Evolutionary conservation across 1,139 yeast species (phyloP), one percentile per base, ranked within the genome.

Genomic region (Pichia sp.): DNA sequence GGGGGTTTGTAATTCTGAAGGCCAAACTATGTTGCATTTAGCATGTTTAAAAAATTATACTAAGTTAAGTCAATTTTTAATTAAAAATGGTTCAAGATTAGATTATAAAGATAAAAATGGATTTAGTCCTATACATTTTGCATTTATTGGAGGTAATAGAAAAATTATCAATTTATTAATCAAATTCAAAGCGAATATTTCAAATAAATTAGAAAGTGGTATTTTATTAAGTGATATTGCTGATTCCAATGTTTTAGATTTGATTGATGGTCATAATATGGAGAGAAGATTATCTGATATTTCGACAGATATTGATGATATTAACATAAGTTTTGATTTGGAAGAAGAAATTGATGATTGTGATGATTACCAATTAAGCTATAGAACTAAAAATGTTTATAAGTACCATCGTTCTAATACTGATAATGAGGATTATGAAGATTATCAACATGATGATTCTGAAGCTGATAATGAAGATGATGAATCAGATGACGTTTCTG

Each of bases 21-120:
- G 96, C 16, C 96, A 89, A 60, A 80, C 95, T 0, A 71, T 89
- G 69, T 66, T 89, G 50, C 97, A 89, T 61, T 69, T 89, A 51
- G 86, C 96, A 1, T 74, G 91, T 15, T 63, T 83, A 49, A 78
- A 82, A 60, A 88, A 88, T 32, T 86, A 85, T 55, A 61, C 66
- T 33, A 70, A 71, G 32, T 70, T 89, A 43, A 74, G 79, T 16
- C 67, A 74, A 30, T 78, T 80, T 33, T 69, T 91, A 53, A 67
- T 88, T 6, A 77, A 78, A 25, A 81, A 78, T 55, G 96, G 96
- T 5, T 89, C 94, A 25, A 75, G 85, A 54, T 70, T 83, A 36
- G 94, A 87, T 59, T 64, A 72, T 28, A 75, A 74, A 51, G 97
- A 89, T 59, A 70, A 72, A 37, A 85, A 82, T 59, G 96, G 95